A percentile compares a stretch with the other conserved stretches of the same genome.
These are phyloP conservation scores for Talaromyces sp. DNA, from an alignment of 2,329 filamentous ascomycete genomes.

Conservation along the genomic window DNA sequence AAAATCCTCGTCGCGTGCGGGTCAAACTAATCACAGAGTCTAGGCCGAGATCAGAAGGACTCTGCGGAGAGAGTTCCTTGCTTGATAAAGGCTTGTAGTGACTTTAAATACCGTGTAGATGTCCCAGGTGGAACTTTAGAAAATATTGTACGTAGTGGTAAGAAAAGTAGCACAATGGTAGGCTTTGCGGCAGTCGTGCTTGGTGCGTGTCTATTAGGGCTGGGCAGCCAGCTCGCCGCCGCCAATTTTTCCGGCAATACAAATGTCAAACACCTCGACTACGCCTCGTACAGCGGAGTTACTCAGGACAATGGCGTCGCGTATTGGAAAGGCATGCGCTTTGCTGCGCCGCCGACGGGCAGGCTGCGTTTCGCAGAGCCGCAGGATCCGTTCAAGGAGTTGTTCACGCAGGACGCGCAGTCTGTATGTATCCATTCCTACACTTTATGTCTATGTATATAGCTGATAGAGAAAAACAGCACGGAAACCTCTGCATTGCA, in stretches of 20 bases:
- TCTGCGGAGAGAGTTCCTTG: no score
- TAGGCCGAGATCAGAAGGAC: no score
- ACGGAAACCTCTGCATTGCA: slow-evolving; percentile 56
- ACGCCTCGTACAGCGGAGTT: slow-evolving; percentile 59
- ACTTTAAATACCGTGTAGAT: no score
- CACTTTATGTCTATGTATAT: no score
- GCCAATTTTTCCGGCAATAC: background rate
- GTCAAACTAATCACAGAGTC: no score
- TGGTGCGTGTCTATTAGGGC: background rate
- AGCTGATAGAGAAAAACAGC: slow-evolving; percentile 23
- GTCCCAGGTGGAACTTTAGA: no score
- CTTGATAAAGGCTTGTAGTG: no score
- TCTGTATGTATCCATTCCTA: background rate
- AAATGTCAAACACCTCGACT: slow-evolving; percentile 45
- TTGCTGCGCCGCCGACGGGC: slow-evolving; percentile 63
- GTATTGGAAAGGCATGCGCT: slow-evolving; percentile 70
- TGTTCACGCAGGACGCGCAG: slow-evolving; percentile 46
- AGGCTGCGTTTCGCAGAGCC: slow-evolving; percentile 62
- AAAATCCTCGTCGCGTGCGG: no score
- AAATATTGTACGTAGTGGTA: no score
- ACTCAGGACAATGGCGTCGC: slow-evolving; percentile 52
- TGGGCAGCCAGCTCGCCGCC: background rate
- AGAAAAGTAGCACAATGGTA: background rate
- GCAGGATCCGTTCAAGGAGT: slow-evolving; percentile 49
- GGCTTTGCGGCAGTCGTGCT: background rate